These are phyloP conservation scores for Claviceps sp. DNA, from an alignment of 2,329 filamentous ascomycete species.

Conservation along the genomic window DNA sequence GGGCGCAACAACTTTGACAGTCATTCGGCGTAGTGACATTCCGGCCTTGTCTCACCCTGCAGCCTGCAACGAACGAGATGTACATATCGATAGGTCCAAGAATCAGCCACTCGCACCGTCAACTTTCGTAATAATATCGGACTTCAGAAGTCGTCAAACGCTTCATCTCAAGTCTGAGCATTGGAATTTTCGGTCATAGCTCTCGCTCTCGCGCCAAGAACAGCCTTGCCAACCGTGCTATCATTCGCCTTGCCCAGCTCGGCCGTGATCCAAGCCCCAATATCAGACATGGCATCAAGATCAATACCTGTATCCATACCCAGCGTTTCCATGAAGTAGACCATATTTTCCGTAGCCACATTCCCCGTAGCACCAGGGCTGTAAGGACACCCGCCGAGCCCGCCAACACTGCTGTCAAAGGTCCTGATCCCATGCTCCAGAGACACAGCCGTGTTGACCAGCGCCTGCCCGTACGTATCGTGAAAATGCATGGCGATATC, in stretches of 20 bases:
- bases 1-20: neutral
- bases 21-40: neutral
- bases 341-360: constrained; percentile 71
- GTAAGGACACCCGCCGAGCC: constrained; percentile 74
- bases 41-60: neutral
- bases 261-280: constrained; percentile 58
- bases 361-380: constrained; percentile 79
- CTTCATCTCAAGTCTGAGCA: constrained; percentile 7
- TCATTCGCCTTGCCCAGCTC: constrained; percentile 50
- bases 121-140: too few relatives aligned
- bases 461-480: constrained; percentile 74
- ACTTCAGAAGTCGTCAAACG: neutral
- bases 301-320: constrained; percentile 65
- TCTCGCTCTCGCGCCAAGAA: constrained; percentile 35
- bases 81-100: too few relatives aligned
- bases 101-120: too few relatives aligned
- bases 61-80: neutral
- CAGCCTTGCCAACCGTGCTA: constrained; percentile 54
- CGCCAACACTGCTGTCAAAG: constrained; percentile 69
- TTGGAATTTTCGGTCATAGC: constrained; percentile 13
- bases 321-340: constrained; percentile 62
- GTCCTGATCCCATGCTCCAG: constrained; percentile 65
- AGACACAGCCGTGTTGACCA: constrained; percentile 69
- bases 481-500: constrained; percentile 78
- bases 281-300: constrained; percentile 49